Evolutionary conservation across 192 early-diverging fungal genomes (phyloP), one percentile per base, ranked within the genome.

Genomic region (Spinellus fusiger): DNA sequence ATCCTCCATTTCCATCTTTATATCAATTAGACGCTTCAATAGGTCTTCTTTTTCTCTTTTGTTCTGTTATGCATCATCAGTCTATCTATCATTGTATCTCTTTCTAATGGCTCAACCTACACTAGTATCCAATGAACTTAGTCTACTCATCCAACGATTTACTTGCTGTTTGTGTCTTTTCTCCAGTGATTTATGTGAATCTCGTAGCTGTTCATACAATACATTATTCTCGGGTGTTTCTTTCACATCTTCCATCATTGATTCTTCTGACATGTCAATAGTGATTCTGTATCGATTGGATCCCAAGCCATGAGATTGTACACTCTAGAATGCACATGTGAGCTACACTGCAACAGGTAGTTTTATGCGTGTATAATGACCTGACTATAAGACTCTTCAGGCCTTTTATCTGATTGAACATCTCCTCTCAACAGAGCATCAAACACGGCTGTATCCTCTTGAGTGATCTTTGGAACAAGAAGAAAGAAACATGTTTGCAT

Each of bases 251-350:
- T 65, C 63, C 27, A 82, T 67, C 1, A 75, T 62, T 5, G 78
- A 66, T 8, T 75, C 71, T 20, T 78, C 73, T 6, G 80, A 67
- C 25, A 89, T 46, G 46, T 74, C 60, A 56, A 87, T 71, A n/a
- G 77, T 74, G 32, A 89, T 70, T 20, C 65, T 71, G 32, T 86
- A 85, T 1, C 84, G 78, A 53, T 76, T 79, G 10, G 81, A 80
- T 2, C 82, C 85, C 62, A 89, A 78, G 15, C 84, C 82, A 18
- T 81, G 71, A 15, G 78, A 71, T 51, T 53, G 23, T 12, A 65
- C 50, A 18, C 28, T 35, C 58, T 69, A 32, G 40, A 22, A 4
- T 48, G 7, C 2, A 27, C 27, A 23, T 49, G 26, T 29, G 12
- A 9, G 10, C 15, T 54, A 25, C 18, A 22, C 53, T 54, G 3